Evolutionary conservation across 2,329 filamentous ascomycete species (phyloP), one percentile per base, ranked within the genome.

Genomic region (Fusarium temperatum): DNA sequence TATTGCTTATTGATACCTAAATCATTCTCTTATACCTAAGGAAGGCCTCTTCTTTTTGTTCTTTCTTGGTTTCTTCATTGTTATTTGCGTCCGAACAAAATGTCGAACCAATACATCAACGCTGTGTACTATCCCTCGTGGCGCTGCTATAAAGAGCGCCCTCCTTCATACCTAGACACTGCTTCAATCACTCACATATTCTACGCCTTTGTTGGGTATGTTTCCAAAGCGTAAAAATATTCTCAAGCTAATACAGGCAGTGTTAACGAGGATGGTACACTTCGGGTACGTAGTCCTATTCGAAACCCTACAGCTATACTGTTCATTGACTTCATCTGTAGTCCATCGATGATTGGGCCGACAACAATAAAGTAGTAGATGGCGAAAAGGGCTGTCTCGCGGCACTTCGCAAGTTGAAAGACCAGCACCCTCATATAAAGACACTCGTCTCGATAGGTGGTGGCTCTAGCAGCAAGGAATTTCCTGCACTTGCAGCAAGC

Each of bases 391-490:
- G 89, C n/a, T 91, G 90, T 72, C 83, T 93, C 35, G 84, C 87
- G 30, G 89, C 91, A 3, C 85, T 92, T 30, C 83, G 85, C 18
- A 84, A 88, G 68, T 81, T 92, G 61, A 92, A 92, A 79, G 81
- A 83, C 48, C 84, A 87, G 66, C 86, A 90, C 64, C 87, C 86
- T 3, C 84, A 86, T 67, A 81, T 93, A 73, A 88, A 88, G 72
- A 87, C 90, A 4, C 82, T 93, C 20, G 83, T 92, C 10, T 92
- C 91, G 2, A 84, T 93, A 32, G 91, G 91, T n/a, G 91, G 91
- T 28, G 90, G 89, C 22, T 85, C 84, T 20, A 90, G 88, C 24
- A 92, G 90, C 77, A 86, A 87, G 60, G 87, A 90, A 65, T 93
- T 93, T 74, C 85, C 90, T 3, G 82, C 79, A 18, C 85, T 92